phyloP scores from a whole-genome alignment of 2,329 filamentous ascomycete genomes.

The Chrysoporthe puriensis region DNA sequence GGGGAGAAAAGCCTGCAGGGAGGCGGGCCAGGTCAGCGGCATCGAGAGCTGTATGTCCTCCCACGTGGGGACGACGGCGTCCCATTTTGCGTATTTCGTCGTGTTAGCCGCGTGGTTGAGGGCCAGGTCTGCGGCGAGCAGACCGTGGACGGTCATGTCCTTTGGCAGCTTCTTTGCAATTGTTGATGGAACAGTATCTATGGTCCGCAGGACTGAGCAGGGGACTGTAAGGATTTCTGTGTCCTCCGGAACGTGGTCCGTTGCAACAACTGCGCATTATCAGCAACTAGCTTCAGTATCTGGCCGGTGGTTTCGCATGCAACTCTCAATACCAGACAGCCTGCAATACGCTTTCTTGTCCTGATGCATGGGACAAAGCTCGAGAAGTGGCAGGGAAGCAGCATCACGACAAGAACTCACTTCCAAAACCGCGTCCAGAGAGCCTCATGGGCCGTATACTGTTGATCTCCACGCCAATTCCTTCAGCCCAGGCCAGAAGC shows the following conservation, averaged over 20 bases:
- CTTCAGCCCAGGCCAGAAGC: constrained; percentile 70
- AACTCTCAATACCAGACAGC: not conserved
- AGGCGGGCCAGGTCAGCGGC: constrained; percentile 53
- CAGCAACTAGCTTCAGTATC: not conserved
- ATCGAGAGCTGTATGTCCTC: constrained; percentile 57
- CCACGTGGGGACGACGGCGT: constrained; percentile 66
- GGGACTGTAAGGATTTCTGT: constrained; percentile 53
- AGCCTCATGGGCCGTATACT: constrained; percentile 70
- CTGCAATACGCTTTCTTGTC: not conserved
- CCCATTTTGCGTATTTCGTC: constrained; percentile 60
- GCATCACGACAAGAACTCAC: constrained; percentile 9
- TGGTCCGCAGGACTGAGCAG: constrained; percentile 63
- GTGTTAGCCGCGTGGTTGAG: constrained; percentile 51
- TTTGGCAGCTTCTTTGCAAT: constrained; percentile 57
- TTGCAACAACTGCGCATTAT: constrained; percentile 13
- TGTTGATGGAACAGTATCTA: constrained; percentile 59
- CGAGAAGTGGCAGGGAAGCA: not conserved
- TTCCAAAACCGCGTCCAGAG: constrained; percentile 73
- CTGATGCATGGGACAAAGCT: not conserved
- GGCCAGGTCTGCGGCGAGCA: constrained; percentile 71
- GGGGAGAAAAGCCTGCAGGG: constrained; percentile 53
- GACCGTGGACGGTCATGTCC: constrained; percentile 67
- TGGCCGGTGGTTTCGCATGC: not conserved
- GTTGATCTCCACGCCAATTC: constrained; percentile 67
- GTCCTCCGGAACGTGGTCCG: constrained; percentile 14